A percentile compares a stretch with the other conserved stretches of the same genome.
Evolutionary conservation across 108 stramenopile species (phyloP).

Genomic region (Craspedostauros australis): DNA sequence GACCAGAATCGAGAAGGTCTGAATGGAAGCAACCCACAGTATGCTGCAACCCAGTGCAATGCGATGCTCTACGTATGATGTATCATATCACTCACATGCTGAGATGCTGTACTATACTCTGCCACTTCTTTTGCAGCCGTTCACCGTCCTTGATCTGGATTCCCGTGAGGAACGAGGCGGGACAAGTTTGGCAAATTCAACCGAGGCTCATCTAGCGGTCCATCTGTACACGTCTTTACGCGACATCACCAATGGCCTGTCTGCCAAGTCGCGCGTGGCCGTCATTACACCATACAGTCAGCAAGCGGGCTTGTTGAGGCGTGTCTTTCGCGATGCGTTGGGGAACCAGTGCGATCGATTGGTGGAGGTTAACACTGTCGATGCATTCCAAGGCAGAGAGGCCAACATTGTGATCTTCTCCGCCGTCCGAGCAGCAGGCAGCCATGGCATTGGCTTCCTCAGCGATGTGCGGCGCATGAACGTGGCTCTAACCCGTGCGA

Average conservation of each 20-base stretch:
- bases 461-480: constrained; percentile 97
- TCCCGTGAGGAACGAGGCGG: constrained; percentile 81
- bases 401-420: constrained; percentile 91
- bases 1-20: too few relatives aligned
- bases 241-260: constrained; percentile 32
- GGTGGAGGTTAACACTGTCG: constrained; percentile 90
- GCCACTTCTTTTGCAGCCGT: constrained; percentile 46
- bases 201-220: constrained; percentile 73
- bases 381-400: constrained; percentile 94
- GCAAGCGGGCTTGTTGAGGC: constrained; percentile 65
- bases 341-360: constrained; percentile 39
- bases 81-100: too few relatives aligned
- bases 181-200: constrained; percentile 68
- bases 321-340: constrained; percentile 42
- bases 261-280: constrained; percentile 51
- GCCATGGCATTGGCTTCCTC: constrained; percentile 93
- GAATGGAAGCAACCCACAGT: too few relatives aligned
- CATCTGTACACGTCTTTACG: constrained; percentile 51
- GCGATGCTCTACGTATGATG: too few relatives aligned
- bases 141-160: constrained; percentile 77
- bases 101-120: too few relatives aligned
- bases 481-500: constrained; percentile 97
- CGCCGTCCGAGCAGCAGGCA: constrained; percentile 84
- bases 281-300: constrained; percentile 92
- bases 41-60: too few relatives aligned